phyloP scores from a whole-genome alignment of 441 rosid species.

The Pelargonium exstipulatum region DNA sequence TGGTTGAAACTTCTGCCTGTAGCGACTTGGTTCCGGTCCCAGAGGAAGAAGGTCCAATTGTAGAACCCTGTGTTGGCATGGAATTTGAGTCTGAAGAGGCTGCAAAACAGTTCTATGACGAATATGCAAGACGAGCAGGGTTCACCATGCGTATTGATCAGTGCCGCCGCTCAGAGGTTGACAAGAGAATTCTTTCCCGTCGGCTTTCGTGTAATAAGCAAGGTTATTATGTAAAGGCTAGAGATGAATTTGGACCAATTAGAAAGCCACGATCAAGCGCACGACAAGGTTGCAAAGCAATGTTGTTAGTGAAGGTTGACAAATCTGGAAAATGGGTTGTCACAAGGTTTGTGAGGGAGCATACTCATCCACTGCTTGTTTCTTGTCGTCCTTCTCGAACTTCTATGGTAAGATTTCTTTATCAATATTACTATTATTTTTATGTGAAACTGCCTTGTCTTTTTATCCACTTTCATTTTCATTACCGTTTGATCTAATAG shows the following conservation, averaged over 20 bases:
- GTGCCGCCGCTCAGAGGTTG: conserved; percentile 44
- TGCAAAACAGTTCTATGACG: conserved; percentile 37
- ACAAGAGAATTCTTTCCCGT: conserved; percentile 47
- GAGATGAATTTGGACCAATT: conserved; percentile 29
- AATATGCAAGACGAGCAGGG: conserved; percentile 39
- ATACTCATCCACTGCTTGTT: conserved; percentile 42
- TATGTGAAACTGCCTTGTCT: no score
- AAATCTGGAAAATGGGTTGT: conserved; percentile 49
- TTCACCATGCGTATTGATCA: conserved; percentile 45
- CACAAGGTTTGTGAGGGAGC: conserved; percentile 44
- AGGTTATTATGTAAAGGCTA: conserved; percentile 49
- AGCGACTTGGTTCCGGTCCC: conserved; percentile 28
- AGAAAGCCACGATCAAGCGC: conserved; percentile 36
- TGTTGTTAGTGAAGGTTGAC: conserved; percentile 43
- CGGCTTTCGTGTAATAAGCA: conserved; percentile 50
- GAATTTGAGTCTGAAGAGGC: conserved; percentile 48
- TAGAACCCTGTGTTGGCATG: conserved; percentile 47
- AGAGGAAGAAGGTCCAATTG: conserved; percentile 30
- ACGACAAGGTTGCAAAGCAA: conserved; percentile 49
- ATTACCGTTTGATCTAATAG: no score
- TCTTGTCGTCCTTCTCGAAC: conserved; percentile 6
- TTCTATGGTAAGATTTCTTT: conserved; percentile 31
- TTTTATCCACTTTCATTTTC: no score
- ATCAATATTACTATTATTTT: conserved; percentile 6
- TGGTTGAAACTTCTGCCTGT: conserved; percentile 27